Percentiles rank a stretch among this genome's conserved stretches.
Conservation (phyloP, 2,329 filamentous ascomycete species). For the Fusarium chaquense region DNA sequence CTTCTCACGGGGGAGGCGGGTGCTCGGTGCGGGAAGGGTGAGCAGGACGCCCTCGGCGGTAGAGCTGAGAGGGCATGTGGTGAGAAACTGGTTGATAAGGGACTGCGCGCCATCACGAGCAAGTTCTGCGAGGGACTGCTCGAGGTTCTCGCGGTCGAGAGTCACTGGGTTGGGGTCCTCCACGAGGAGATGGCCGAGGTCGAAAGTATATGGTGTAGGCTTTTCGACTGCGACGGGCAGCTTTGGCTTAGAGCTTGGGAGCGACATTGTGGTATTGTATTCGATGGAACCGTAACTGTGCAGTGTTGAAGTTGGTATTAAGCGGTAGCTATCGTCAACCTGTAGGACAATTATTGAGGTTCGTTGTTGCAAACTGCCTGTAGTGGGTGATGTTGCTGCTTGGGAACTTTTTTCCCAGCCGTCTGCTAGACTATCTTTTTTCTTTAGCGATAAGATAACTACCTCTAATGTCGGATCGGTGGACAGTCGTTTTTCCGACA, state of each 20-base stretch:
- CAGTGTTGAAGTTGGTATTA: background rate
- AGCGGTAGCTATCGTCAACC: background rate
- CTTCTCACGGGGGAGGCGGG: slow-evolving; percentile 88
- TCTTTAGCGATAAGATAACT: slow-evolving; percentile 47
- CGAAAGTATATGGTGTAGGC: slow-evolving; percentile 91
- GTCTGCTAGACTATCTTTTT: slow-evolving; percentile 32
- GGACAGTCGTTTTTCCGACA: slow-evolving; percentile 44
- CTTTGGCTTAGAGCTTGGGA: slow-evolving; percentile 58
- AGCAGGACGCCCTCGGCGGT: slow-evolving; percentile 80
- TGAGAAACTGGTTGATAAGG: slow-evolving; percentile 94
- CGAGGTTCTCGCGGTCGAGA: slow-evolving; percentile 65
- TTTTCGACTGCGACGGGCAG: slow-evolving; percentile 78
- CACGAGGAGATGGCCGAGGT: slow-evolving; percentile 87
- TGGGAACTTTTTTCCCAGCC: slow-evolving; percentile 43
- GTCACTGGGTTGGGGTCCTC: slow-evolving; percentile 87
- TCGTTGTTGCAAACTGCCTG: slow-evolving; percentile 21
- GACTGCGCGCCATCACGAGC: slow-evolving; percentile 92
- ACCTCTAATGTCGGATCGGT: slow-evolving; percentile 48
- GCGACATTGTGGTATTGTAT: slow-evolving; percentile 50
- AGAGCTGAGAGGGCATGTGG: slow-evolving; percentile 82
- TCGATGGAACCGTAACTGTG: background rate
- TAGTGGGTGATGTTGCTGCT: slow-evolving; percentile 22
- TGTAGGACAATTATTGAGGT: background rate
- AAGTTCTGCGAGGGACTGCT: slow-evolving; percentile 76
- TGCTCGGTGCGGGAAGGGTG: slow-evolving; percentile 77